phyloP scores from a whole-genome alignment of 1,139 yeast species.

The Yamadazyma taylorii region DNA sequence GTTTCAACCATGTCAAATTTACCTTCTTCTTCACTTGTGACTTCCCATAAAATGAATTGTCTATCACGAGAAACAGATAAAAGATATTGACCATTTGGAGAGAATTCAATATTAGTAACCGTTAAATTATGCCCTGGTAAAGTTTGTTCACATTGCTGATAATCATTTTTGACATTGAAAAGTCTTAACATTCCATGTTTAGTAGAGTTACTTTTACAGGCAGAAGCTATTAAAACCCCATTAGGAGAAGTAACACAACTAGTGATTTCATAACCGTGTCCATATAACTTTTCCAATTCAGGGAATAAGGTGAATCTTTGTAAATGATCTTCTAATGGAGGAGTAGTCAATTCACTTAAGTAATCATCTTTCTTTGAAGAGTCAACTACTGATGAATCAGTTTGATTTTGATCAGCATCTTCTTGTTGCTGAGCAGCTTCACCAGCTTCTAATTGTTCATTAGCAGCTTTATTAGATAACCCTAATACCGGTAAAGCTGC shows the following conservation, averaged over 20 bases:
- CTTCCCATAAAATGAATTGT: slow-evolving; percentile 75
- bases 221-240: slow-evolving; percentile 71
- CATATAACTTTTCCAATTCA: slow-evolving; percentile 89
- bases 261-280: slow-evolving; percentile 94
- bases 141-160: slow-evolving; percentile 35
- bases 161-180: slow-evolving; percentile 56
- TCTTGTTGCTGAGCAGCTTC: slow-evolving; percentile 59
- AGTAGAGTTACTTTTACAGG: slow-evolving; percentile 85
- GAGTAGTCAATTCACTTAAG: slow-evolving; percentile 46
- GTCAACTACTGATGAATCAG: slow-evolving; percentile 39
- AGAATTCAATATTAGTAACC: slow-evolving; percentile 77
- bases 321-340: slow-evolving; percentile 86
- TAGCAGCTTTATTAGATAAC: slow-evolving; percentile 84
- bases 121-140: slow-evolving; percentile 75
- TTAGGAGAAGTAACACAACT: slow-evolving; percentile 73
- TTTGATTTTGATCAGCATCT: slow-evolving; percentile 35
- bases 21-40: slow-evolving; percentile 39
- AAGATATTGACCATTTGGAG: slow-evolving; percentile 66
- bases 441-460: slow-evolving; percentile 45
- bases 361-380: slow-evolving; percentile 44
- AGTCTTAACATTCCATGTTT: slow-evolving; percentile 85
- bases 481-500: slow-evolving; percentile 95
- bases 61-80: slow-evolving; percentile 91
- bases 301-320: slow-evolving; percentile 95
- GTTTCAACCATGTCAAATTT: slow-evolving; percentile 45